These are phyloP conservation scores for Epichloe glyceriae DNA, from an alignment of 2,329 filamentous ascomycete species.

Conservation along the genomic window DNA sequence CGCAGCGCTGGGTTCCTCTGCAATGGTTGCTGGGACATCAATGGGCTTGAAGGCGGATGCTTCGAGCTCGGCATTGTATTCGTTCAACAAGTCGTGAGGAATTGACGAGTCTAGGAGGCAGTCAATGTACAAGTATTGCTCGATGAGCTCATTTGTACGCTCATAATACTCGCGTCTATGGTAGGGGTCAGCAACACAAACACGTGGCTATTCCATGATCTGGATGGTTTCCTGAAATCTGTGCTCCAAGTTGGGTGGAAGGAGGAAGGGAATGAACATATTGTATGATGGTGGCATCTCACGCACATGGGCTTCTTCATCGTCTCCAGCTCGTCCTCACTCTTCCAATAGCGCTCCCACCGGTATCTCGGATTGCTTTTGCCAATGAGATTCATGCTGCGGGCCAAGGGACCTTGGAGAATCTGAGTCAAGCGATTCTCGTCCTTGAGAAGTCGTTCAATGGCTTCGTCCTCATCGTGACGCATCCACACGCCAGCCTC, in stretches of 20 bases:
- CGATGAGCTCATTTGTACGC: slow-evolving; percentile 74
- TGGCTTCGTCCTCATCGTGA: slow-evolving; percentile 28
- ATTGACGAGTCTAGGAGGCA: slow-evolving; percentile 79
- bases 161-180: slow-evolving; percentile 69
- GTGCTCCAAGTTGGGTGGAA: background rate
- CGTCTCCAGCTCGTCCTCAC: slow-evolving; percentile 55
- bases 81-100: slow-evolving; percentile 83
- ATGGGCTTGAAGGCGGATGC: slow-evolving; percentile 39
- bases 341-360: slow-evolving; percentile 81
- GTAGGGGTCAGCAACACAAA: background rate
- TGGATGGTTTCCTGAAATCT: background rate
- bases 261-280: background rate
- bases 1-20: slow-evolving; percentile 45
- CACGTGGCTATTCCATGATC: background rate
- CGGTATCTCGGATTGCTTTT: slow-evolving; percentile 74
- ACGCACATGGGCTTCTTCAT: slow-evolving; percentile 59
- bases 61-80: slow-evolving; percentile 57
- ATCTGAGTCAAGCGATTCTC: slow-evolving; percentile 47
- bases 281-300: background rate
- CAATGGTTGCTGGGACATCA: slow-evolving; percentile 60
- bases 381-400: slow-evolving; percentile 77
- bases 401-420: slow-evolving; percentile 57
- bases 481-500: slow-evolving; percentile 15
- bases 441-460: slow-evolving; percentile 33
- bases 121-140: slow-evolving; percentile 91